Percentiles rank a stretch among this genome's conserved stretches.
Conservation (phyloP, 2,329 filamentous ascomycete species). For the Orbilia javanica region DNA sequence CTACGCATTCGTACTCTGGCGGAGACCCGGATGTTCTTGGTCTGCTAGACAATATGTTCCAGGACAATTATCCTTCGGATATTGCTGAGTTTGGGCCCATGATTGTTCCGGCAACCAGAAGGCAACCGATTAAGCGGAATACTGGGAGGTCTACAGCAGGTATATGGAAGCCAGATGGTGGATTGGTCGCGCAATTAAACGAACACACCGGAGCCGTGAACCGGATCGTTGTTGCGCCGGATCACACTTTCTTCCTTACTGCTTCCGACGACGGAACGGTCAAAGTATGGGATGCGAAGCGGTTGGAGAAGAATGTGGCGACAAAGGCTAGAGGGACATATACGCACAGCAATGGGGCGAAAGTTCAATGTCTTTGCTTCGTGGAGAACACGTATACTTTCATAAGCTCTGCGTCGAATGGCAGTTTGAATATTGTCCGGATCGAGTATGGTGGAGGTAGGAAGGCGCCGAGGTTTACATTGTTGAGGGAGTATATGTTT, state of each 20-base stretch:
- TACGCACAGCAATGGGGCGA: constrained; percentile 77
- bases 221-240: constrained; percentile 83
- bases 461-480: constrained; percentile 74
- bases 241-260: constrained; percentile 94
- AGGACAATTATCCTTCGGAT: constrained; percentile 77
- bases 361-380: constrained; percentile 86
- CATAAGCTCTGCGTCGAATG: constrained; percentile 88
- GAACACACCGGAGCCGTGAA: constrained; percentile 88
- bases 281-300: constrained; percentile 90
- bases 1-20: constrained; percentile 68
- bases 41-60: constrained; percentile 87
- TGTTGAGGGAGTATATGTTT: constrained; percentile 85
- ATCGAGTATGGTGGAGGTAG: constrained; percentile 76
- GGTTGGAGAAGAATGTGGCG: constrained; percentile 90
- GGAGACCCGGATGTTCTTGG: constrained; percentile 77
- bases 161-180: constrained; percentile 83
- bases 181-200: constrained; percentile 85
- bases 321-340: constrained; percentile 89
- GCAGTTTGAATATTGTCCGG: constrained; percentile 88
- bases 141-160: constrained; percentile 69
- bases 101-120: constrained; percentile 74
- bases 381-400: constrained; percentile 95
- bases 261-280: constrained; percentile 91
- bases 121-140: constrained; percentile 70
- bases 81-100: constrained; percentile 81